Evolutionary conservation across 495 filamentous ascomycete genomes (phyloP), one percentile per base, ranked within the genome.

Genomic region (Clohesyomyces aquaticus): DNA sequence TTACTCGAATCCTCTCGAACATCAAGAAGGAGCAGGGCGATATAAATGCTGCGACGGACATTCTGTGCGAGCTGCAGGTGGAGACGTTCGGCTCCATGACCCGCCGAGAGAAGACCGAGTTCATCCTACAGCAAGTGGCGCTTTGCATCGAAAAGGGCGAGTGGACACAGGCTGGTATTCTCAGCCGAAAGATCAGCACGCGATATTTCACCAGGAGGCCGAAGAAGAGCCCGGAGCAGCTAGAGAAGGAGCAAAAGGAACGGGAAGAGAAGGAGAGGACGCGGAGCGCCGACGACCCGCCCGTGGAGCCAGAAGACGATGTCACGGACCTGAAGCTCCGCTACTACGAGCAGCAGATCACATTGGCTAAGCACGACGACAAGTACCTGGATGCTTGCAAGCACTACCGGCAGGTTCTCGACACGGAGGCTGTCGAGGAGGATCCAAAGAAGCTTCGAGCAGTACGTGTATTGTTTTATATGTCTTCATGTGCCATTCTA

Each of bases 31-130:
- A 87, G 52, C 91, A 97, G 77, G 93, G 93, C 53, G 91, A 98
- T 71, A 82, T 96, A 61, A 89, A 88, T 71, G 87, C 90, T 14
- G 95, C 94, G 4, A 88, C 90, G 62, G 93, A 96, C 67, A 94
- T 91, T 56, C 83, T 98, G 22, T 98, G 94, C 77, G 94, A 98
- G 79, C 82, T 98, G 57, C 94, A 98, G 75, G 94, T 98, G 18
- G 94, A 98, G 81, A 98, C 94, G 0, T 98, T 98, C 71, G 94
- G 94, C 19, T 98, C 94, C 41, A 98, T 98, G 94, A 88, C 90
- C 46, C 82, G 93, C 68, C 86, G 95, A 63, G 94, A 98, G 75
- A 98, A 98, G 88, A 93, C 90, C 12, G 94, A 97, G 69, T 98
- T 98, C 73, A 98, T 98, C 68, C 82, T 98, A 50, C 91, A 93